A percentile compares a stretch with the other conserved stretches of the same genome.
Conservation (phyloP, 192 early-diverging fungal genomes). For the Umbelopsis ramanniana region DNA sequence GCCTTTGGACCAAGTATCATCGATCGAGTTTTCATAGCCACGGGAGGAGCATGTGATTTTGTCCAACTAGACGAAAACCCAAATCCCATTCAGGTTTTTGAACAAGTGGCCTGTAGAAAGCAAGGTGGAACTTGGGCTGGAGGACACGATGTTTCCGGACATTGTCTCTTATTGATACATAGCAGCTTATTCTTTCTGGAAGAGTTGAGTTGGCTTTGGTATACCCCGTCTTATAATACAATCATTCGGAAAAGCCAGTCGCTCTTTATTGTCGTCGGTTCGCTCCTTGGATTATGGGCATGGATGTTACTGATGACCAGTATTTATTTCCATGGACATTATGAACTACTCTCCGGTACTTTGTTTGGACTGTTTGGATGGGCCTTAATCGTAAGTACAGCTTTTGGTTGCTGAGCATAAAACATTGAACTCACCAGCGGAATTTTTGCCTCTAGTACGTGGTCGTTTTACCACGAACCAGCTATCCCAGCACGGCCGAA, state of each 20-base stretch:
- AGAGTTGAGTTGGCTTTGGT: constrained; percentile 56
- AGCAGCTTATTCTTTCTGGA: constrained; percentile 74
- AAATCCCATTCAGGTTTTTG: constrained; percentile 29
- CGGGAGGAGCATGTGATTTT: constrained; percentile 68
- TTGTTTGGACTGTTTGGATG: constrained; percentile 74
- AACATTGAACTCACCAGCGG: neutral
- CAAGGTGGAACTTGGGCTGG: constrained; percentile 73
- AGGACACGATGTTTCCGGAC: constrained; percentile 89
- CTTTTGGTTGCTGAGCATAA: neutral
- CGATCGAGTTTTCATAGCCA: constrained; percentile 75
- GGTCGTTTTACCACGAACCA: constrained; percentile 8
- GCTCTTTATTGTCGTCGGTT: constrained; percentile 32
- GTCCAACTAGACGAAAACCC: constrained; percentile 16
- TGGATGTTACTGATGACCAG: constrained; percentile 79
- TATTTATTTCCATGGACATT: constrained; percentile 75
- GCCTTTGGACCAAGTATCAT: constrained; percentile 81
- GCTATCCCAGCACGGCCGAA: neutral
- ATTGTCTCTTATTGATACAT: constrained; percentile 84
- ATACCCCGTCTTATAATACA: constrained; percentile 19
- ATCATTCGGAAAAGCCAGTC: constrained; percentile 28
- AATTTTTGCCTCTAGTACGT: constrained; percentile 2
- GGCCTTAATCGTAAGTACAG: constrained; percentile 44
- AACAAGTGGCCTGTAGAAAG: constrained; percentile 39
- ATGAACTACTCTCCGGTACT: constrained; percentile 72
- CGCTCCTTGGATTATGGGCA: constrained; percentile 68